Base-by-base conservation (phyloP, 768 basidiomycete genomes). In the Obba rivulosa region DNA sequence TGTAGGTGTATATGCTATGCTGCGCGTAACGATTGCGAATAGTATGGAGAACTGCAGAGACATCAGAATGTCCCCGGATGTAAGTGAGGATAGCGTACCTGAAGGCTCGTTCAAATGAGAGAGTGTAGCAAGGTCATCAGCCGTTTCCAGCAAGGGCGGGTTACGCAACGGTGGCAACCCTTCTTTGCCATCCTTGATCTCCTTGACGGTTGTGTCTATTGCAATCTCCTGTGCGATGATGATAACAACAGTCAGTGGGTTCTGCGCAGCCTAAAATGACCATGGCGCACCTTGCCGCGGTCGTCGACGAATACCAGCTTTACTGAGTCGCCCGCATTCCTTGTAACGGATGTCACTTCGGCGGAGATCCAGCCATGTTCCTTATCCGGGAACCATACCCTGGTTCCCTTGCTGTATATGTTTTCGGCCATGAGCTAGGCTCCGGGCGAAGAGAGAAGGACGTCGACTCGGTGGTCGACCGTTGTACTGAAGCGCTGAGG, bases 1-100 rank as follows among this genome's bases (percentile, higher is more conserved):
- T 94, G 72, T 98, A 99, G 25, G 96, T 98, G 63, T 98, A 99
- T 59, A 98, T 98, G 64, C 90, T 91, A 66, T 95, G 95, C 57
- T 93, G 88, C 28, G 86, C 89, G 71, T 99, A 99, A 59, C 95
- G 88, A 67, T 94, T 94, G 34, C 88, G 84, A 58, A 99, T 97
- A 39, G 95, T 95, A 64, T 99, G 94, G 22, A 99, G 77, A 24
- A 99, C 95, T 95, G 57, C 3, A 28, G 35, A 36, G 25, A 44
- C 49, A 20, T 22, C 13, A 31, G 28, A 3, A 23, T 34, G 36
- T 8, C 16, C 36, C 21, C 24, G 10, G 40, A 11, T 14, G 14
- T 7, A n/a, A 23, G 34, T 17, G 17, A 43, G 14, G 10, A 41
- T 11, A 16, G 61, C 78, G 43, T 57, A 94, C 95, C 95, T 60